Conservation (phyloP, 2,329 filamentous ascomycete species). For the Cordyceps cateniannulata region DNA sequence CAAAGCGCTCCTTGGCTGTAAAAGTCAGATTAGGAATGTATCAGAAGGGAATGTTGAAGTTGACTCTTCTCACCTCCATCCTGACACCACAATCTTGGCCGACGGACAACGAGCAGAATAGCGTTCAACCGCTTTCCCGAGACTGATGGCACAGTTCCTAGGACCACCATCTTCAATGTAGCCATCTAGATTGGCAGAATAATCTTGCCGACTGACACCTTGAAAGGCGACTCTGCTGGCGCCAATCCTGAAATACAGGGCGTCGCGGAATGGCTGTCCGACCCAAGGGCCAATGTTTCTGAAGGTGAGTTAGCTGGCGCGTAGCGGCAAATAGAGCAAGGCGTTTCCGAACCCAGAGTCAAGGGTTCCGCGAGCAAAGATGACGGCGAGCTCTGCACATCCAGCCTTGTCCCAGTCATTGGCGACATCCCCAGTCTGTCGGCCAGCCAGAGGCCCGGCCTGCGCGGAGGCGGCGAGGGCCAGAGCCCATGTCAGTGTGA, state of each 20-base stretch:
- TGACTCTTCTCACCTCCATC: constrained; percentile 7
- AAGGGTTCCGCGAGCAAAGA: constrained; percentile 14
- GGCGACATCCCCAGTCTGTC: not conserved
- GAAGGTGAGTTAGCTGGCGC: not conserved
- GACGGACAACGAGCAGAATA: constrained; percentile 10
- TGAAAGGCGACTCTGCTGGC: constrained; percentile 10
- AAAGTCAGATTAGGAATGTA: too few species aligned
- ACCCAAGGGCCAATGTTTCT: constrained; percentile 15
- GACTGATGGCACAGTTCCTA: constrained; percentile 3
- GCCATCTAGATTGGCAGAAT: constrained; percentile 12
- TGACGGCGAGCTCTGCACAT: constrained; percentile 12
- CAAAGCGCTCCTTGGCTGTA: constrained; percentile 13
- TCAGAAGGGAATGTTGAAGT: too few species aligned
- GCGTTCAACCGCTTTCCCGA: constrained; percentile 2
- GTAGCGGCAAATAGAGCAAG: not conserved
- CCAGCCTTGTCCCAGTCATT: not conserved
- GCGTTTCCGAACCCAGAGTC: constrained; percentile 10
- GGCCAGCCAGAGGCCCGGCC: not conserved
- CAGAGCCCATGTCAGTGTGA: not conserved
- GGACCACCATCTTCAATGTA: constrained; percentile 14
- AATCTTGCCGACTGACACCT: constrained; percentile 11
- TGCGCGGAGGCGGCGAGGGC: not conserved
- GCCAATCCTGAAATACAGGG: not conserved
- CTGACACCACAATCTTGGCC: constrained; percentile 13
- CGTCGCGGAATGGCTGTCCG: constrained; percentile 11